Percentiles rank a stretch among this genome's conserved stretches.
Evolutionary conservation across 1,284 basidiomycete genomes (phyloP).

Genomic region (Ceratobasidium sp.): DNA sequence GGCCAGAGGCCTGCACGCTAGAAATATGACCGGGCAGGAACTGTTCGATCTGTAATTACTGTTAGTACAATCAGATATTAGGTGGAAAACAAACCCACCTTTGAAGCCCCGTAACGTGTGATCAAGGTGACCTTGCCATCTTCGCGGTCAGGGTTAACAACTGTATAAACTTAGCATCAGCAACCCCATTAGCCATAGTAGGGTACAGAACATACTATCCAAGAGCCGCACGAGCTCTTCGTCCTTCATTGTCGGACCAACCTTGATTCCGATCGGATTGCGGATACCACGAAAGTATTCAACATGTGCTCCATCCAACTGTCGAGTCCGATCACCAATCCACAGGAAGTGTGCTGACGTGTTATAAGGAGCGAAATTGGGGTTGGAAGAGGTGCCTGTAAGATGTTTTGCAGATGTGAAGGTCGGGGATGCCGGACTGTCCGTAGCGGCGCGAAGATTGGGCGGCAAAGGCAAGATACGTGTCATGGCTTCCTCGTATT

Average conservation of each 20-base stretch:
- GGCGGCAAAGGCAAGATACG: constrained; percentile 60
- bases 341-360: constrained; percentile 94
- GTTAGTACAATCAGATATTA: not conserved
- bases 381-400: not conserved
- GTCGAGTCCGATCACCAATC: constrained; percentile 97
- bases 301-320: constrained; percentile 90
- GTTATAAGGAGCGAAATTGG: constrained; percentile 63
- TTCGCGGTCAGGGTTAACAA: constrained; percentile 86
- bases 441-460: constrained; percentile 27
- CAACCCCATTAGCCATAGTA: not conserved
- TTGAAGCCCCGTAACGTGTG: constrained; percentile 88
- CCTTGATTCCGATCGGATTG: constrained; percentile 97
- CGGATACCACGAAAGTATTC: constrained; percentile 95
- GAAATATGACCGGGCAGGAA: constrained; percentile 82
- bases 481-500: constrained; percentile 93
- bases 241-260: constrained; percentile 84
- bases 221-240: constrained; percentile 84
- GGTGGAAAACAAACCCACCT: constrained; percentile 56
- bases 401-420: not conserved
- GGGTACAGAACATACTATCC: constrained; percentile 62
- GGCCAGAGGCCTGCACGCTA: constrained; percentile 80
- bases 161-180: constrained; percentile 50
- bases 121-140: constrained; percentile 88
- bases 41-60: constrained; percentile 64
- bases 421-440: constrained; percentile 8